A percentile compares a stretch with the other conserved stretches of the same genome.
These are phyloP conservation scores for Allium cepa DNA, from an alignment of 106 monocot genomes.

Conservation along the genomic window DNA sequence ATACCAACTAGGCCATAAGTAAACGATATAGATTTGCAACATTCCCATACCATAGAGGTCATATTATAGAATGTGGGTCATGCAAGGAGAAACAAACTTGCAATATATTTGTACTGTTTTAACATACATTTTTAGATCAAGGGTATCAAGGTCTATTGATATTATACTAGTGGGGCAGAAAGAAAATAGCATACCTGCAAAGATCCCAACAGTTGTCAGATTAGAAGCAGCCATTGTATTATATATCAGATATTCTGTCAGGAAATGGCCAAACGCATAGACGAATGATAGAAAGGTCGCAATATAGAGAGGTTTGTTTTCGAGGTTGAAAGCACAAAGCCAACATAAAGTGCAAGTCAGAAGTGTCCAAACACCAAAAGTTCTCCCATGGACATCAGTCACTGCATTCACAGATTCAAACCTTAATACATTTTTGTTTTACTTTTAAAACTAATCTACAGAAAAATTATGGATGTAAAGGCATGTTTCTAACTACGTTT, in stretches of 20 bases:
- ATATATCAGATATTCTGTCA: conserved; percentile 81
- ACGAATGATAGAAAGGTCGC: conserved; percentile 86
- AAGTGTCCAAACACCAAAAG: conserved; percentile 95
- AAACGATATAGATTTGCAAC: no score
- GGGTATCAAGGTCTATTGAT: no score
- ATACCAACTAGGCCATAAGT: no score
- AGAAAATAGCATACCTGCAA: conserved; percentile 54
- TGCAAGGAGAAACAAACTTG: no score
- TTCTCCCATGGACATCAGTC: conserved; percentile 97
- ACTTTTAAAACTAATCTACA: neutral
- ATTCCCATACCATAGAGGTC: no score
- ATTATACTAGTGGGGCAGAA: no score
- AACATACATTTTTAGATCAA: no score
- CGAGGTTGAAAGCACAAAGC: conserved; percentile 89
- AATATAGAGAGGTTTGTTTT: conserved; percentile 65
- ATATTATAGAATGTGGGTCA: no score
- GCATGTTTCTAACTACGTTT: no score
- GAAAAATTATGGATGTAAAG: no score
- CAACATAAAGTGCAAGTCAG: conserved; percentile 88
- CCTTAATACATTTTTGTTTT: no score
- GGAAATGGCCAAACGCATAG: conserved; percentile 89
- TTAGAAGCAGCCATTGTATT: conserved; percentile 77
- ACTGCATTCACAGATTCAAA: conserved; percentile 32
- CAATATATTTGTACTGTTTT: no score
- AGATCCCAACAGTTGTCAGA: conserved; percentile 78